A percentile compares a stretch with the other conserved stretches of the same genome.
Conservation (phyloP, 2,329 filamentous ascomycete species). For the Aspergillus neoniger region DNA sequence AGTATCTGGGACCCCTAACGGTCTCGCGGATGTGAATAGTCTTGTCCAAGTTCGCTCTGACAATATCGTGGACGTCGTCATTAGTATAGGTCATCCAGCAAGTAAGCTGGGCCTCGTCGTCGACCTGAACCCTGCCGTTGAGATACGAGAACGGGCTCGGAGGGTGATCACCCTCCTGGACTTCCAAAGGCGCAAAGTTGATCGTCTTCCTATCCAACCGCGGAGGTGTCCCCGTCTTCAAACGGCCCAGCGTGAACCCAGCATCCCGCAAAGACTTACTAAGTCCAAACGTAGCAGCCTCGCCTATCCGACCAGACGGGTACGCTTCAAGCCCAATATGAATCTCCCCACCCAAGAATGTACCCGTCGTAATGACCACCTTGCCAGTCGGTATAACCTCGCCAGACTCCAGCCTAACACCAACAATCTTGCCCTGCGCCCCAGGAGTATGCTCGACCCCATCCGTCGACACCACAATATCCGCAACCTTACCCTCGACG, state of each 20-base stretch:
- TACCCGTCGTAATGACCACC: conserved; percentile 94
- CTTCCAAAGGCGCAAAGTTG: conserved; percentile 70
- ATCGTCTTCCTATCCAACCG: conserved; percentile 81
- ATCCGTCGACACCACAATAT: conserved; percentile 74
- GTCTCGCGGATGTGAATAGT: conserved; percentile 95
- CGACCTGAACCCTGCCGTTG: conserved; percentile 73
- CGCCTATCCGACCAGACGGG: conserved; percentile 88
- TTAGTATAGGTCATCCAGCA: conserved; percentile 91
- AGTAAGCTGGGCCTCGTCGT: conserved; percentile 70
- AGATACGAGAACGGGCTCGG: conserved; percentile 91
- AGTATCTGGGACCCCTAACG: conserved; percentile 91
- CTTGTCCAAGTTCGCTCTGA: conserved; percentile 88
- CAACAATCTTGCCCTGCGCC: conserved; percentile 72
- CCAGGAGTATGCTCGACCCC: conserved; percentile 49
- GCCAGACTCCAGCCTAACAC: conserved; percentile 83
- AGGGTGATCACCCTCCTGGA: conserved; percentile 79
- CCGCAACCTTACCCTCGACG: conserved; percentile 83
- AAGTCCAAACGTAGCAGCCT: conserved; percentile 87
- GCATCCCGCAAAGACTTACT: conserved; percentile 88
- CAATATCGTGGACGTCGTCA: conserved; percentile 74
- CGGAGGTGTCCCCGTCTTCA: conserved; percentile 96
- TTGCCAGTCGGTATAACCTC: conserved; percentile 76
- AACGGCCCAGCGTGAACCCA: conserved; percentile 81
- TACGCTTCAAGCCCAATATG: conserved; percentile 85
- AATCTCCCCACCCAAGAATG: conserved; percentile 93